Evolutionary conservation across 352 stramenopile species (phyloP), one percentile per base, ranked within the genome.

Genomic region (Phytophthora quininea): DNA sequence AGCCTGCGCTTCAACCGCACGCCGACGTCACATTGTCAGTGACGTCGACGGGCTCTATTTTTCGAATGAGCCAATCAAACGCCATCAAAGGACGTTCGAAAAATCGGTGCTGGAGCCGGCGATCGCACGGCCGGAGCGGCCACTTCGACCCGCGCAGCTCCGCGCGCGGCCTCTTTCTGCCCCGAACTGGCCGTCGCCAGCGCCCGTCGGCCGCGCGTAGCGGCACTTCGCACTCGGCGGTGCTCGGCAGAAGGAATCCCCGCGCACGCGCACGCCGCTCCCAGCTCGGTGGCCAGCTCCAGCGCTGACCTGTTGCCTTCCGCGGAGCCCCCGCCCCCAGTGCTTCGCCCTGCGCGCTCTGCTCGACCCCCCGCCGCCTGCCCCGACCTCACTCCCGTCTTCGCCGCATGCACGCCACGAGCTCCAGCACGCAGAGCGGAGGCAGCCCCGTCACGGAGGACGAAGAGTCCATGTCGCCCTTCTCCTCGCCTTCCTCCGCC

Each of bases 401-500:
- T 68, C 47, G 47, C 51, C 70, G 58, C 52, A 74, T 76, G 73
- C 73, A 71, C 62, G 61, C 57, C 58, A 77, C 71, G 54, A 73
- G 58, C 67, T 78, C 63, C 60, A 84, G 75, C 65, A 80, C 73
- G 50, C 78, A 87, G 63, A 79, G 68, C 64, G 76, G 78, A 72
- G 78, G 78, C 55, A 87, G 78, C 69, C 78, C 78, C 61, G 78
- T 87, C 53, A 84, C 76, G 29, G 78, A 87, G 62, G 73, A 83
- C 49, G 77, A 83, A 58, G 75, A 82, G 43, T 76, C 67, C 64
- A 75, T 75, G 71, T 78, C 67, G 53, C 68, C 71, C 54, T 74
- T 76, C 37, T 73, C 71, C 51, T 71, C 66, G 54, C 64, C 69
- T 11, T 69, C 64, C 43, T 80, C 73, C 31, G 58, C 62, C 54